Percentiles rank a stretch among this genome's conserved stretches.
These are phyloP conservation scores for Podospora anserina DNA, from an alignment of 495 filamentous ascomycete species.

Conservation along the genomic window DNA sequence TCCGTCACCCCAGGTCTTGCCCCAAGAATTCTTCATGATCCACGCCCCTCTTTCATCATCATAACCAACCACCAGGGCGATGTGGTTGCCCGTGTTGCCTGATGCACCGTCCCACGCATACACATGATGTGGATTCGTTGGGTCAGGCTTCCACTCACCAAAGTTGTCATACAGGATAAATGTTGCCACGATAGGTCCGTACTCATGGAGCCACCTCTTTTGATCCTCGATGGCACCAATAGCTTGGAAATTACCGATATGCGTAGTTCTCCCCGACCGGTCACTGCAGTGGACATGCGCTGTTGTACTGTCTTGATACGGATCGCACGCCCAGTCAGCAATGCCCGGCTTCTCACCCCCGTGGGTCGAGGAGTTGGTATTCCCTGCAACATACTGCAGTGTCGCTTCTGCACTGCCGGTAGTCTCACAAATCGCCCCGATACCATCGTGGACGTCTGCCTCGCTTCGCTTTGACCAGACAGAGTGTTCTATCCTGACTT, in stretches of 20 bases:
- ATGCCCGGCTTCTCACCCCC: slow-evolving; percentile 3
- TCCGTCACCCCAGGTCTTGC: slow-evolving; percentile 12
- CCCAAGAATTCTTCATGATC: slow-evolving; percentile 30
- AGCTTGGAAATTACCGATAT: slow-evolving; percentile 12
- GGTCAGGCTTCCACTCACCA: slow-evolving; percentile 10
- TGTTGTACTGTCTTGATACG: slow-evolving; percentile 18
- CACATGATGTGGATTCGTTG: background rate
- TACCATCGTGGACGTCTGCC: slow-evolving; percentile 23
- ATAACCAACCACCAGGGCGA: slow-evolving; percentile 23
- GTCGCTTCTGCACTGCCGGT: slow-evolving; percentile 22
- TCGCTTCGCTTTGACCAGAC: slow-evolving; percentile 25
- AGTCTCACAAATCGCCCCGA: slow-evolving; percentile 20
- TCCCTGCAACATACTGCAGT: slow-evolving; percentile 15
- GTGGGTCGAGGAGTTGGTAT: background rate
- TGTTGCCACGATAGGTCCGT: slow-evolving; percentile 23
- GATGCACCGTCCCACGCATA: slow-evolving; percentile 17
- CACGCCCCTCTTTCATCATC: slow-evolving; percentile 22
- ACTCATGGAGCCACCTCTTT: slow-evolving; percentile 24
- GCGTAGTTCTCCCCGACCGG: slow-evolving; percentile 19
- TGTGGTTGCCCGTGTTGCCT: slow-evolving; percentile 18
- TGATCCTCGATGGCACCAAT: slow-evolving; percentile 24
- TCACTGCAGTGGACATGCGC: slow-evolving; percentile 16
- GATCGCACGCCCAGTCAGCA: slow-evolving; percentile 24
- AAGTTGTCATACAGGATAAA: slow-evolving; percentile 23
- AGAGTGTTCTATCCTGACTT: slow-evolving; percentile 27